Conservation (phyloP, 192 early-diverging fungal genomes). For the Coemansia sp. region DNA sequence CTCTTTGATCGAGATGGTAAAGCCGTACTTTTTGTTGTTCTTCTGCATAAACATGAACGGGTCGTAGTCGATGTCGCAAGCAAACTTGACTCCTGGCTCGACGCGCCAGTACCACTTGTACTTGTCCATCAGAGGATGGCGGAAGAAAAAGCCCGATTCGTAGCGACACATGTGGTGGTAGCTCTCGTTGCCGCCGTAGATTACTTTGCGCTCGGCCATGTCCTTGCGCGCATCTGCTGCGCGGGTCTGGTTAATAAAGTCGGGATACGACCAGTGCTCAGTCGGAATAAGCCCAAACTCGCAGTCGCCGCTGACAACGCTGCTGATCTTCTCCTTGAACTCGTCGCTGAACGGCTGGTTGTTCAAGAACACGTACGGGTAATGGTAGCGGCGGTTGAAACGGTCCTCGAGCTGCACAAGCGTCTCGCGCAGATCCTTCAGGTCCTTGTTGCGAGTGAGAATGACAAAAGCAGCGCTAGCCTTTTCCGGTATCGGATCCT, state of each 20-base stretch:
- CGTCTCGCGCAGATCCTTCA: constrained; percentile 62
- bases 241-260: too few species aligned
- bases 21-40: constrained; percentile 79
- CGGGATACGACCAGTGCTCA: too few species aligned
- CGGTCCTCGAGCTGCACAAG: constrained; percentile 71
- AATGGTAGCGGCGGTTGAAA: constrained; percentile 73
- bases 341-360: constrained; percentile 69
- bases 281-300: too few species aligned
- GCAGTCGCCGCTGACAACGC: constrained; percentile 65
- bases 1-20: constrained; percentile 73
- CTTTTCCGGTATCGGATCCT: constrained; percentile 45
- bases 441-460: constrained; percentile 68
- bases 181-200: constrained; percentile 67
- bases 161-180: constrained; percentile 80
- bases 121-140: constrained; percentile 65
- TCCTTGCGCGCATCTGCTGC: too few species aligned
- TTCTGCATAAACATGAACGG: constrained; percentile 78
- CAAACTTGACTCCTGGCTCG: constrained; percentile 78
- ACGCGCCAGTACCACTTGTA: constrained; percentile 89
- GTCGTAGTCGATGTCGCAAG: constrained; percentile 79
- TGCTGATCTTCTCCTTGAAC: constrained; percentile 65
- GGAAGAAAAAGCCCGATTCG: constrained; percentile 76
- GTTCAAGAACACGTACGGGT: constrained; percentile 83
- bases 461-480: constrained; percentile 74
- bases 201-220: too few species aligned